These are phyloP conservation scores for Beauveria medogensis DNA, from an alignment of 2,329 filamentous ascomycete genomes.

Conservation along the genomic window DNA sequence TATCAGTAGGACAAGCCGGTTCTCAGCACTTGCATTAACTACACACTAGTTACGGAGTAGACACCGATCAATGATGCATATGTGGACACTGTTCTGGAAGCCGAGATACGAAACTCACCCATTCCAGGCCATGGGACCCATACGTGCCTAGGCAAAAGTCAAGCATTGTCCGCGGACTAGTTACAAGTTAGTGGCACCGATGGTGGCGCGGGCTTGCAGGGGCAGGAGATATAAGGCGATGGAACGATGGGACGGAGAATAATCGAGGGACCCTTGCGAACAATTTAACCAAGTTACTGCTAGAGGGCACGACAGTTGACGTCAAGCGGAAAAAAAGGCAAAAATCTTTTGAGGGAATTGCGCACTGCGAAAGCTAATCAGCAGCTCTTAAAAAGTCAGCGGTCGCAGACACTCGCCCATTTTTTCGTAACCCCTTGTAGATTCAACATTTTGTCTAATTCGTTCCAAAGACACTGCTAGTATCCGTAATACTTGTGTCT, in stretches of 20 bases:
- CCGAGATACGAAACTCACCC: background rate
- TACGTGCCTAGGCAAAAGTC: background rate
- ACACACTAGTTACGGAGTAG: background rate
- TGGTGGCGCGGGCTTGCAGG: background rate
- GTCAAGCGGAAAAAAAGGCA: background rate
- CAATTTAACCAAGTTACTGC: background rate
- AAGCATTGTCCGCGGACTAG: background rate
- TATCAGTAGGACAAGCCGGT: background rate
- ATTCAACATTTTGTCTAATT: background rate
- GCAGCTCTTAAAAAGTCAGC: background rate
- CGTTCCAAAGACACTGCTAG: background rate
- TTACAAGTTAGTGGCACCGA: background rate
- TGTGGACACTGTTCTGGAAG: background rate
- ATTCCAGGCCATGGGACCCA: background rate
- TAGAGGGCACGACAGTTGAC: background rate
- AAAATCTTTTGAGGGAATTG: background rate
- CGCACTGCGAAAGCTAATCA: background rate
- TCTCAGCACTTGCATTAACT: background rate
- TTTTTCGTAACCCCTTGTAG: too few relatives aligned
- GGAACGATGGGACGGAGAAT: background rate
- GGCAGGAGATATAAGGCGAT: background rate
- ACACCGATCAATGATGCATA: background rate
- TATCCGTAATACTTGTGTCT: too few relatives aligned
- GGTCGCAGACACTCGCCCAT: background rate
- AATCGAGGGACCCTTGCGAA: background rate